Conservation (phyloP, 2,329 filamentous ascomycete species). For the Stagonosporopsis rhizophila region DNA sequence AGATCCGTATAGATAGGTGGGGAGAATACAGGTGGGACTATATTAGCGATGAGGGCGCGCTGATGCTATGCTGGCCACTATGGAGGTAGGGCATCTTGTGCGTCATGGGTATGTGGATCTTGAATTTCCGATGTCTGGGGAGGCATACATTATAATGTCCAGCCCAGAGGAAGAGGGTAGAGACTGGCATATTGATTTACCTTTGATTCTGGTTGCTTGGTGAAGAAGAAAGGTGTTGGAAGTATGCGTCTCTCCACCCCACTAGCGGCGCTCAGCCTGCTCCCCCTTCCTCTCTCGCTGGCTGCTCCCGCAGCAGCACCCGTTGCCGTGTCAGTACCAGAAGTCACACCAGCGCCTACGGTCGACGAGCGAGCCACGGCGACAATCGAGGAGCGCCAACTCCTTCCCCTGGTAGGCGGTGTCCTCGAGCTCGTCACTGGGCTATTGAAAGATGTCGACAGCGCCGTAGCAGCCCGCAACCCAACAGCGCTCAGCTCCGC, state of each 20-base stretch:
- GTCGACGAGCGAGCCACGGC: slow-evolving; percentile 2
- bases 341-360: slow-evolving; percentile 12
- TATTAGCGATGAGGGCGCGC: neutral
- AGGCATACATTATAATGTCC: neutral
- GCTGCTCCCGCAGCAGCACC: slow-evolving; percentile 19
- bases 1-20: slow-evolving; percentile 9
- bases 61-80: neutral
- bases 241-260: slow-evolving; percentile 21
- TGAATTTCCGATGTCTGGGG: neutral
- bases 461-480: slow-evolving; percentile 24
- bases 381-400: slow-evolving; percentile 23
- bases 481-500: slow-evolving; percentile 20
- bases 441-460: slow-evolving; percentile 22
- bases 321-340: slow-evolving; percentile 1
- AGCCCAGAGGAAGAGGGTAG: neutral
- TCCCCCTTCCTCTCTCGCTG: slow-evolving; percentile 17
- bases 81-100: neutral
- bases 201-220: neutral
- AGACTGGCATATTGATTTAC: neutral
- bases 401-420: slow-evolving; percentile 17
- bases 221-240: neutral
- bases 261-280: slow-evolving; percentile 22
- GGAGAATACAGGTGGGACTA: neutral
- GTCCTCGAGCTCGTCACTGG: slow-evolving; percentile 13
- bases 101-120: slow-evolving; percentile 1